Evolutionary conservation across 2,329 filamentous ascomycete species (phyloP).

Genomic region (Ceratocystis eucalypticola): DNA sequence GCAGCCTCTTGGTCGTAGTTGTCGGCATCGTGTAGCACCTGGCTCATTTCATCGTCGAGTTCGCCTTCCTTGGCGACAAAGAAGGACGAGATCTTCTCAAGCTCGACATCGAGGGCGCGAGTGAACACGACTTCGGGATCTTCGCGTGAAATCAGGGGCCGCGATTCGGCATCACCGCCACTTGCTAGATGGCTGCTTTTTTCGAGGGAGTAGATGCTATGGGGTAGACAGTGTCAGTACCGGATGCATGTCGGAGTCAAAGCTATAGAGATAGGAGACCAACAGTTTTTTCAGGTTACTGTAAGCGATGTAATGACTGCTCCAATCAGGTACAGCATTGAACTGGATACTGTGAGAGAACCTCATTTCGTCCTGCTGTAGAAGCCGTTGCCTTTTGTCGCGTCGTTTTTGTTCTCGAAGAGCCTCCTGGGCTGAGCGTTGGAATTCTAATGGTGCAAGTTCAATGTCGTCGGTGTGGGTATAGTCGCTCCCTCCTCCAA

Average conservation of each 20-base stretch:
- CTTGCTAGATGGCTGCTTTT: conserved; percentile 50
- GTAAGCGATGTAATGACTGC: conserved; percentile 93
- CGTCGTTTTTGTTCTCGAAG: conserved; percentile 35
- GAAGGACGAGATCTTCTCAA: conserved; percentile 90
- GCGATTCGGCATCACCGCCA: conserved; percentile 62
- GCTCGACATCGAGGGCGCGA: conserved; percentile 68
- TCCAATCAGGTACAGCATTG: conserved; percentile 99
- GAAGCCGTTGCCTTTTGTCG: conserved; percentile 56
- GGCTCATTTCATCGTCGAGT: conserved; percentile 65
- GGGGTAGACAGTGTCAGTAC: not conserved
- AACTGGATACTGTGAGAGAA: conserved; percentile 99
- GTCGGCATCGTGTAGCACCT: conserved; percentile 61
- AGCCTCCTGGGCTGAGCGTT: conserved; percentile 23
- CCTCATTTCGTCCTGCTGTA: conserved; percentile 83
- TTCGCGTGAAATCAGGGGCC: conserved; percentile 60
- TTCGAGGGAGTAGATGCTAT: conserved; percentile 86
- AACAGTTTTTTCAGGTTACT: conserved; percentile 98
- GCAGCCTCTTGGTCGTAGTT: conserved; percentile 49
- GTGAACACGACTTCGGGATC: conserved; percentile 74
- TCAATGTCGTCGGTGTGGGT: conserved; percentile 27
- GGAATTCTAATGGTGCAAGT: conserved; percentile 26
- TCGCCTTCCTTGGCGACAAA: conserved; percentile 82
- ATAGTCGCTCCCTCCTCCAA: conserved; percentile 16
- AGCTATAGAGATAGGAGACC: conserved; percentile 27
- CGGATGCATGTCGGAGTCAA: not conserved